phyloP scores from a whole-genome alignment of 2,329 filamentous ascomycete genomes.

The Boeremia lycopersici region DNA sequence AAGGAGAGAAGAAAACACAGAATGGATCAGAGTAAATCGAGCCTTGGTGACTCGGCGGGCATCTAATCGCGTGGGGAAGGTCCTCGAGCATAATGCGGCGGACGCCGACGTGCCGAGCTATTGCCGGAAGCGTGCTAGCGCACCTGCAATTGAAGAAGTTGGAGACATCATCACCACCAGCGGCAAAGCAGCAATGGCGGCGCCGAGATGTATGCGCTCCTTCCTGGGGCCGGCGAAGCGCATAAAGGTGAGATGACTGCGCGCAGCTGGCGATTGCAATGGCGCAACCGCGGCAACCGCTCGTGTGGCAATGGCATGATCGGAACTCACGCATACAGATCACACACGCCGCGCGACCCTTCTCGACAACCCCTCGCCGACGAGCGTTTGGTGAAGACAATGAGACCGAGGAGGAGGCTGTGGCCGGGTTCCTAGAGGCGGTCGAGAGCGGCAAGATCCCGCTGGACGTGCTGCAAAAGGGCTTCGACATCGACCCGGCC shows the following conservation, averaged over 20 bases:
- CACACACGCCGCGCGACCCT: constrained; percentile 28
- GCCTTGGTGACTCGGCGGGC: neutral
- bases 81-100: constrained; percentile 26
- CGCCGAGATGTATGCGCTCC: constrained; percentile 52
- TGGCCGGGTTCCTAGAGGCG: constrained; percentile 23
- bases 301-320: neutral
- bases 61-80: constrained; percentile 33
- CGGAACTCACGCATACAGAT: constrained; percentile 35
- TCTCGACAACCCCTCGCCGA: constrained; percentile 32
- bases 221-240: constrained; percentile 52
- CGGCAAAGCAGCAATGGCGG: constrained; percentile 49
- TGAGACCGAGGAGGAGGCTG: constrained; percentile 19
- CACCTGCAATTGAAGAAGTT: constrained; percentile 30
- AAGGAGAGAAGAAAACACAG: neutral
- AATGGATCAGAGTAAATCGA: neutral
- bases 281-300: neutral
- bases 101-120: constrained; percentile 40
- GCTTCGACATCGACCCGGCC: constrained; percentile 32
- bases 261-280: neutral
- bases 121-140: constrained; percentile 31
- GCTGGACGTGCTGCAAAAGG: constrained; percentile 34
- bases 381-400: constrained; percentile 28
- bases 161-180: constrained; percentile 11
- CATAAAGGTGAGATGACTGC: constrained; percentile 43
- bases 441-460: constrained; percentile 31